These are phyloP conservation scores for Crithidia sp. DNA, from an alignment of 208 protist species.

Conservation along the genomic window DNA sequence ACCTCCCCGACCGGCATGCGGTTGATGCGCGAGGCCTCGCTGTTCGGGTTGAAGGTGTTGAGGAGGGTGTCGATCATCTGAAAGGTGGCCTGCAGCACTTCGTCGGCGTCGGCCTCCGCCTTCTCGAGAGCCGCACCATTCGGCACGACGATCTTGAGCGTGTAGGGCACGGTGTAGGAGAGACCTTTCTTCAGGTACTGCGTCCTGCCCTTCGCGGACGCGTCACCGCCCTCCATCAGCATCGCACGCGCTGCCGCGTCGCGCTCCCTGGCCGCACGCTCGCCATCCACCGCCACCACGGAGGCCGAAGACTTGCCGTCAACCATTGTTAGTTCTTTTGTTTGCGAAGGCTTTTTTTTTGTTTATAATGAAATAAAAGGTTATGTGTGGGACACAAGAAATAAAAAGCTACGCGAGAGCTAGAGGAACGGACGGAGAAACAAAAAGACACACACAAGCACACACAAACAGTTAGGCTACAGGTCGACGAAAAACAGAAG, in stretches of 20 bases:
- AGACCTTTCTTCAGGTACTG: conserved; percentile 57
- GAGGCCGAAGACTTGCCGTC: conserved; percentile 63
- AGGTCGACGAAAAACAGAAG: conserved; percentile 1
- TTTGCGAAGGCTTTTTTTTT: not conserved
- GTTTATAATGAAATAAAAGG: not conserved
- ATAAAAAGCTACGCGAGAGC: not conserved
- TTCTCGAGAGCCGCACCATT: conserved; percentile 29
- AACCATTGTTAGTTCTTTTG: conserved; percentile 39
- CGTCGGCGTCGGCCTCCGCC: conserved; percentile 24
- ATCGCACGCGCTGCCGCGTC: conserved; percentile 58
- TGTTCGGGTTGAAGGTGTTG: conserved; percentile 71
- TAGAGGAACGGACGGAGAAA: not conserved
- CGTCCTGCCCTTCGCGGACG: conserved; percentile 21
- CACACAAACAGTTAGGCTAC: conserved; percentile 5
- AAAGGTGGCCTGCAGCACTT: conserved; percentile 52
- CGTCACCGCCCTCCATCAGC: conserved; percentile 47
- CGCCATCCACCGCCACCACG: conserved; percentile 55
- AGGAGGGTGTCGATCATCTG: conserved; percentile 64
- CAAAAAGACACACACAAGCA: conserved; percentile 1
- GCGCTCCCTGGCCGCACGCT: conserved; percentile 58
- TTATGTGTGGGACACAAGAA: not conserved
- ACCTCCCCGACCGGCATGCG: conserved; percentile 41
- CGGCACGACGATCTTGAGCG: conserved; percentile 55
- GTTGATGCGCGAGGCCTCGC: conserved; percentile 64
- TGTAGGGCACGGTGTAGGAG: conserved; percentile 75